Evolutionary conservation across 2,329 filamentous ascomycete species (phyloP), one percentile per base, ranked within the genome.

Genomic region (Colletotrichum filicis): DNA sequence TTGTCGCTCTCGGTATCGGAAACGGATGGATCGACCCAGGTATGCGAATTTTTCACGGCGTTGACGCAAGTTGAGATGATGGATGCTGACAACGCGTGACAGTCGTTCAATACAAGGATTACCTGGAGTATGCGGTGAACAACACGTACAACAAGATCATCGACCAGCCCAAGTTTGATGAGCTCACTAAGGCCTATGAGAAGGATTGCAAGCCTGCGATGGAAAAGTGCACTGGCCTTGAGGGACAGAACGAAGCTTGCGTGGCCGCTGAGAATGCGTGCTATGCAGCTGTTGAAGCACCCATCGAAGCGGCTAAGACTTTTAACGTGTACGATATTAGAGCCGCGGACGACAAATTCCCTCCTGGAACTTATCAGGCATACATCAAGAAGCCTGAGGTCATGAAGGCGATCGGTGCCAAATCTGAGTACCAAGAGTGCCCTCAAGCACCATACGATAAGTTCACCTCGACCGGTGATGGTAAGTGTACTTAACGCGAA

Each of bases 1-100:
- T 91, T 24, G 82, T 87, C 3, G 85, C 88, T 0, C 81, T 91
- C 8, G 87, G 88, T n/a, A 84, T 91, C 71, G 87, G 89, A 80
- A 91, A 90, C 75, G 88, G 86, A 30, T 89, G 87, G 82, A 85
- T 88, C 68, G 88, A 91, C 74, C 79, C 73, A 61, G 64, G 73
- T 73, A 16, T n/a, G 62, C 46, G 6, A 22, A 7, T 0, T 5
- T 2, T 14, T 22, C 5, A 0, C 11, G 4, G 7, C 22, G 1
- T 12, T 46, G 37, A 8, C 32, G 22, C 11, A n/a, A 32, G 8
- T 4, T 5, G 35, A 37, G 4, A 19, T 3, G 35, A 6, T 19
- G 8, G 42, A 37, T 24, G 16, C 35, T 66, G 28, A 70, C 28
- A 12, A 12, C 6, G 1, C 11, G 30, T 1, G 1, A 1, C 2